phyloP scores from a whole-genome alignment of 768 basidiomycete species.

The Dendrothele bispora region DNA sequence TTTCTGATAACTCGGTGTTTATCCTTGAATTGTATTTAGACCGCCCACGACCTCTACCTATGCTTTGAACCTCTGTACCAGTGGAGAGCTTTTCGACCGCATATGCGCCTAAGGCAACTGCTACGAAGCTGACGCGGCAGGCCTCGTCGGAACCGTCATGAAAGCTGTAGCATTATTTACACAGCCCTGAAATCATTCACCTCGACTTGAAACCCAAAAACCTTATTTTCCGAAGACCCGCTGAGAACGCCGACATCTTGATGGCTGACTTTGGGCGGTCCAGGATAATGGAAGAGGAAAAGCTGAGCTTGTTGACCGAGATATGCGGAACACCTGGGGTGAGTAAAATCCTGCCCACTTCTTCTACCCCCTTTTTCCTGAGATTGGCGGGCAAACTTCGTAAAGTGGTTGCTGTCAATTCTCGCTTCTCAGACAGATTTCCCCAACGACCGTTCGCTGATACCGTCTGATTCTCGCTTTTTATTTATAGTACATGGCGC shows the following conservation, averaged over 20 bases:
- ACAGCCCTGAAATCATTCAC: slow-evolving; percentile 90
- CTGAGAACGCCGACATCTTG: slow-evolving; percentile 93
- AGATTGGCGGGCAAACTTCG: no score
- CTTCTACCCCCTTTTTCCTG: background rate
- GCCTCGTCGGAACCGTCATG: slow-evolving; percentile 83
- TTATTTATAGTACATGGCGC: slow-evolving; percentile 77
- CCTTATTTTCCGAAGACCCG: slow-evolving; percentile 83
- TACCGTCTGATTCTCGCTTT: slow-evolving; percentile 8
- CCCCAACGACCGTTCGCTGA: no score
- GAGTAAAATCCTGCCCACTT: no score
- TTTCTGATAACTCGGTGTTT: slow-evolving; percentile 1
- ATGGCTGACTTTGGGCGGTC: slow-evolving; percentile 96
- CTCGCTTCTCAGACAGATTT: no score
- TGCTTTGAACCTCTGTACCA: slow-evolving; percentile 96
- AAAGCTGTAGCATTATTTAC: slow-evolving; percentile 89
- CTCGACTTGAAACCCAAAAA: slow-evolving; percentile 98
- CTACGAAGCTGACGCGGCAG: slow-evolving; percentile 92
- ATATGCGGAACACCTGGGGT: slow-evolving; percentile 94
- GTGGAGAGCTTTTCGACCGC: slow-evolving; percentile 97
- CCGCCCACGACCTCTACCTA: slow-evolving; percentile 90
- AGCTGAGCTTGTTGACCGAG: slow-evolving; percentile 85
- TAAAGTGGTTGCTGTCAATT: no score
- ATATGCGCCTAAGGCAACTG: slow-evolving; percentile 98
- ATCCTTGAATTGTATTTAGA: slow-evolving; percentile 43
- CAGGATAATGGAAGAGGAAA: slow-evolving; percentile 88